Conservation (phyloP, 371 early-diverging fungal genomes). For the Haplosporangium sp. region DNA sequence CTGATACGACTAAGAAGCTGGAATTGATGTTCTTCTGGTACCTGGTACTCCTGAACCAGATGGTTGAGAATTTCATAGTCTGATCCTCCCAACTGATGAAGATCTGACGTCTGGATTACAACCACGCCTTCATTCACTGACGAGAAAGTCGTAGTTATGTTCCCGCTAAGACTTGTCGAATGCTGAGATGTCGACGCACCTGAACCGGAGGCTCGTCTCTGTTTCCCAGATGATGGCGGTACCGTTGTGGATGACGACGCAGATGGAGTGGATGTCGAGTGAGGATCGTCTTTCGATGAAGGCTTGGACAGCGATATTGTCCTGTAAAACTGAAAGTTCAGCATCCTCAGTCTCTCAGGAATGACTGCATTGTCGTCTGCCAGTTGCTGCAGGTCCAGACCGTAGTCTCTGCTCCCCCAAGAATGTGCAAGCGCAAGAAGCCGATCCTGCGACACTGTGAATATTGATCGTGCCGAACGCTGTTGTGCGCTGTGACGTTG, state of each 20-base stretch:
- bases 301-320: slow-evolving; percentile 38
- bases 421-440: slow-evolving; percentile 71
- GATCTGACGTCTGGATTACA: slow-evolving; percentile 56
- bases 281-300: slow-evolving; percentile 16
- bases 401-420: slow-evolving; percentile 63
- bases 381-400: slow-evolving; percentile 59
- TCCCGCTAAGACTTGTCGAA: neutral
- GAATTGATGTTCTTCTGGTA: slow-evolving; percentile 83
- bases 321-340: slow-evolving; percentile 76
- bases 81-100: slow-evolving; percentile 31
- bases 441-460: slow-evolving; percentile 72
- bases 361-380: slow-evolving; percentile 57
- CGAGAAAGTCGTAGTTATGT: slow-evolving; percentile 12
- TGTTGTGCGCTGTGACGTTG: slow-evolving; percentile 80
- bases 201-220: slow-evolving; percentile 29
- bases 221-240: slow-evolving; percentile 15
- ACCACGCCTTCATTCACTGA: slow-evolving; percentile 58
- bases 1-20: slow-evolving; percentile 84
- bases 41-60: slow-evolving; percentile 60
- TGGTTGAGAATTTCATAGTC: slow-evolving; percentile 54
- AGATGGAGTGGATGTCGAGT: neutral
- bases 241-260: slow-evolving; percentile 5
- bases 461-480: slow-evolving; percentile 71
- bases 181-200: slow-evolving; percentile 17
- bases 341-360: slow-evolving; percentile 62